Conservation (phyloP, 2,329 filamentous ascomycete genomes). For the Fusarium continuum region DNA sequence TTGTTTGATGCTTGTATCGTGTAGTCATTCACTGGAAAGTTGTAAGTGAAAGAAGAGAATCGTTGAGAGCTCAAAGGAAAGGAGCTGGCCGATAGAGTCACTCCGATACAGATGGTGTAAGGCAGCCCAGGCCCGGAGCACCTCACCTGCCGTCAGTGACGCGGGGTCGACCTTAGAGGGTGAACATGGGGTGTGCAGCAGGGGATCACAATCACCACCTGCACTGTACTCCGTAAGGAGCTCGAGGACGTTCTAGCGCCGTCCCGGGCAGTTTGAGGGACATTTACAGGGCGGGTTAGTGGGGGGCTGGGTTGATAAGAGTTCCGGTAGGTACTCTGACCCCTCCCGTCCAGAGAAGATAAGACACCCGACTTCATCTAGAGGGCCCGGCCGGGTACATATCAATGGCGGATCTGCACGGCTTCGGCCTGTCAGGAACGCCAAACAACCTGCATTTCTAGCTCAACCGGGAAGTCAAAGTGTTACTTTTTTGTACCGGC, state of each 20-base stretch:
- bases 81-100: constrained; percentile 21
- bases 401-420: constrained; percentile 33
- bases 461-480: constrained; percentile 11
- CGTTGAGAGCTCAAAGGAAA: constrained; percentile 24
- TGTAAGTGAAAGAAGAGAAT: constrained; percentile 37
- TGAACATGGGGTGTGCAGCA: constrained; percentile 18
- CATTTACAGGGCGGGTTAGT: too few relatives aligned
- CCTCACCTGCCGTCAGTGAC: constrained; percentile 11
- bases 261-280: too few relatives aligned
- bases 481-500: constrained; percentile 12
- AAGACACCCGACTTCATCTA: constrained; percentile 12
- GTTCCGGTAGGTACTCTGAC: constrained; percentile 7
- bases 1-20: constrained; percentile 42
- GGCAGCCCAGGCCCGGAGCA: constrained; percentile 9
- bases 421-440: constrained; percentile 35
- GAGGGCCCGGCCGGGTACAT: not conserved
- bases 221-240: constrained; percentile 24
- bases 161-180: constrained; percentile 23
- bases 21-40: constrained; percentile 38
- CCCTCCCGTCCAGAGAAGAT: constrained; percentile 1
- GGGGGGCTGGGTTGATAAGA: constrained; percentile 1
- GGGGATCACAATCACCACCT: constrained; percentile 18
- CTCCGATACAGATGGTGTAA: constrained; percentile 30
- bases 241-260: constrained; percentile 23
- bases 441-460: constrained; percentile 24